These are phyloP conservation scores for Petasospora rhodanensis DNA, from an alignment of 1,139 yeast species.

Conservation along the genomic window DNA sequence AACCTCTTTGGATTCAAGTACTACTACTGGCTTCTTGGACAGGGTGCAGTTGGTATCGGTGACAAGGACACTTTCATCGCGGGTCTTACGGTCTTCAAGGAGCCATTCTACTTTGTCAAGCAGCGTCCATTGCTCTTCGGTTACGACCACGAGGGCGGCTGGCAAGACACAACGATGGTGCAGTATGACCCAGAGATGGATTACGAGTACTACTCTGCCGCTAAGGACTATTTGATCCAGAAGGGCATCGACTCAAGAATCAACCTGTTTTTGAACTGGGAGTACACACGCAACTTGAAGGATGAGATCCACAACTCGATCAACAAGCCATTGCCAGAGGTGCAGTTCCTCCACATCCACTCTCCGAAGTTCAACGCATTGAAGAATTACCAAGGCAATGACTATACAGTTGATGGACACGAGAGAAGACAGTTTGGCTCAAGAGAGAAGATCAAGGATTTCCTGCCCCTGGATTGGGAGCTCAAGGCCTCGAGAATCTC, in stretches of 20 bases:
- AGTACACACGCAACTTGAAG: slow-evolving; percentile 20
- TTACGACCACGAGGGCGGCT: slow-evolving; percentile 33
- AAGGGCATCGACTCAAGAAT: slow-evolving; percentile 22
- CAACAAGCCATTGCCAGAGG: slow-evolving; percentile 31
- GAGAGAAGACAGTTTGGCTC: slow-evolving; percentile 46
- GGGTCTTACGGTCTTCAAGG: slow-evolving; percentile 48
- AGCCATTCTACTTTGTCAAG: slow-evolving; percentile 52
- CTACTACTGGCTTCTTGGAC: slow-evolving; percentile 49
- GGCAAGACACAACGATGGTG: slow-evolving; percentile 39
- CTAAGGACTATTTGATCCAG: slow-evolving; percentile 16
- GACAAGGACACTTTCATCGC: slow-evolving; percentile 62
- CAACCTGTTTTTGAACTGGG: slow-evolving; percentile 22
- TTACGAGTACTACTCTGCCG: slow-evolving; percentile 27
- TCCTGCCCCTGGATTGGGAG: slow-evolving; percentile 47
- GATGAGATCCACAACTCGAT: slow-evolving; percentile 26
- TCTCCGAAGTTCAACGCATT: slow-evolving; percentile 55
- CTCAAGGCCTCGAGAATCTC: slow-evolving; percentile 51
- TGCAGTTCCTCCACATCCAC: slow-evolving; percentile 53
- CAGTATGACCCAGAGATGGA: slow-evolving; percentile 41
- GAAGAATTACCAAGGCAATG: slow-evolving; percentile 35
- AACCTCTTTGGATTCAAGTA: slow-evolving; percentile 51
- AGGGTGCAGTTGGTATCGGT: slow-evolving; percentile 60
- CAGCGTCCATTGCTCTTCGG: slow-evolving; percentile 36
- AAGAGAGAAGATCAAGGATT: slow-evolving; percentile 42
- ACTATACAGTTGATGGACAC: slow-evolving; percentile 39